A percentile compares a stretch with the other conserved stretches of the same genome.
phyloP scores from a whole-genome alignment of 2,329 filamentous ascomycete genomes.

The Ascochyta lentis region DNA sequence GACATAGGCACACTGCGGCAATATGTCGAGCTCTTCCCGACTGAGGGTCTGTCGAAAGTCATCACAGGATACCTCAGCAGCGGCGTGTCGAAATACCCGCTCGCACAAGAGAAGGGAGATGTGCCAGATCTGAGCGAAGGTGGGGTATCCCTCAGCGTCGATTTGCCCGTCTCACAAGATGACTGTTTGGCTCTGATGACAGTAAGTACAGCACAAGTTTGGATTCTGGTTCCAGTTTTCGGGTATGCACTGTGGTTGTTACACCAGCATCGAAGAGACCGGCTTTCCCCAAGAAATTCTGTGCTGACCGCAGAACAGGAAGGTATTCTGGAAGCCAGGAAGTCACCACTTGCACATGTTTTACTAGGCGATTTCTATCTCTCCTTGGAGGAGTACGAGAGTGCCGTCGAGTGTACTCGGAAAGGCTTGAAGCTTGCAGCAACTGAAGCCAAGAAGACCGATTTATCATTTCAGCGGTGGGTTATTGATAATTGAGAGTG shows the following conservation, averaged over 20 bases:
- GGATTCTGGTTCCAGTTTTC: too few relatives aligned
- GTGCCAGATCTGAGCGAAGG: constrained; percentile 55
- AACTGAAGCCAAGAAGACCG: constrained; percentile 69
- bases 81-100: constrained; percentile 80
- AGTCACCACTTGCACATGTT: constrained; percentile 82
- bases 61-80: constrained; percentile 83
- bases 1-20: constrained; percentile 79
- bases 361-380: constrained; percentile 85
- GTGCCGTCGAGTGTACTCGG: constrained; percentile 77
- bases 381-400: constrained; percentile 83
- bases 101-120: constrained; percentile 44
- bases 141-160: constrained; percentile 52
- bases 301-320: constrained; percentile 41
- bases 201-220: constrained; percentile 18
- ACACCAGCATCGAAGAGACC: background rate
- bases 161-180: constrained; percentile 70
- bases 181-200: constrained; percentile 83
- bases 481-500: background rate
- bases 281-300: background rate
- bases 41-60: constrained; percentile 80
- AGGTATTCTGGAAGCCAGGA: constrained; percentile 56
- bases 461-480: constrained; percentile 64
- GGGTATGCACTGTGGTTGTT: background rate
- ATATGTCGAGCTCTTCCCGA: constrained; percentile 84
- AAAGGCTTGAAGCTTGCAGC: constrained; percentile 70